Percentiles rank a stretch among this genome's conserved stretches.
Evolutionary conservation across 257 asterid species (phyloP).

Genomic region (Solanum lycopersicoides): DNA sequence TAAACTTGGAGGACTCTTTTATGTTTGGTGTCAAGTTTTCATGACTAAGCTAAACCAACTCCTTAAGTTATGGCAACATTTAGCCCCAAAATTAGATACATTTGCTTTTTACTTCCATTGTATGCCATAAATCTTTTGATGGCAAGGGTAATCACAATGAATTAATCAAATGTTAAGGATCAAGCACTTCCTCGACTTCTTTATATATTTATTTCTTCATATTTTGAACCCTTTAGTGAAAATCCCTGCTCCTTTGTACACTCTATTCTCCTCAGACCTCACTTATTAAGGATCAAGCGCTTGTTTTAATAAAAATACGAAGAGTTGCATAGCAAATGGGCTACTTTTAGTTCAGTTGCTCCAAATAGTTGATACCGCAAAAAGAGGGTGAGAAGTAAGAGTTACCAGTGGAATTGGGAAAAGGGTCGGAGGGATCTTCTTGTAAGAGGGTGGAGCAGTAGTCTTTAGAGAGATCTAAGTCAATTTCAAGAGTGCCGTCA

Average conservation of each 20-base stretch:
- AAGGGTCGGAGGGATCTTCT: slow-evolving; percentile 23
- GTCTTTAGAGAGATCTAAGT: slow-evolving; percentile 42
- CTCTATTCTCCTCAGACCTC: neutral
- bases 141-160: neutral
- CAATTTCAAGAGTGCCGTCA: slow-evolving; percentile 21
- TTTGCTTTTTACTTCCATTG: neutral
- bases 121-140: neutral
- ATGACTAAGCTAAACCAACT: neutral
- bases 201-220: too few relatives aligned
- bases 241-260: neutral
- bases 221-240: too few relatives aligned
- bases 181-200: neutral
- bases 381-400: neutral
- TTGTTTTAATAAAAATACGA: neutral
- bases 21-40: neutral
- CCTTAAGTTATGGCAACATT: neutral
- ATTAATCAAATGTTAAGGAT: neutral
- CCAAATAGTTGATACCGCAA: neutral
- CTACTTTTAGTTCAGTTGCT: neutral
- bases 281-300: neutral
- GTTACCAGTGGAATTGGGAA: slow-evolving; percentile 9
- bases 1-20: neutral
- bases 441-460: slow-evolving; percentile 54
- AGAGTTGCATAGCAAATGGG: neutral
- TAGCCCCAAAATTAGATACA: neutral